Conservation (phyloP, 345 rosid genomes). For the Gossypium raimondii region DNA sequence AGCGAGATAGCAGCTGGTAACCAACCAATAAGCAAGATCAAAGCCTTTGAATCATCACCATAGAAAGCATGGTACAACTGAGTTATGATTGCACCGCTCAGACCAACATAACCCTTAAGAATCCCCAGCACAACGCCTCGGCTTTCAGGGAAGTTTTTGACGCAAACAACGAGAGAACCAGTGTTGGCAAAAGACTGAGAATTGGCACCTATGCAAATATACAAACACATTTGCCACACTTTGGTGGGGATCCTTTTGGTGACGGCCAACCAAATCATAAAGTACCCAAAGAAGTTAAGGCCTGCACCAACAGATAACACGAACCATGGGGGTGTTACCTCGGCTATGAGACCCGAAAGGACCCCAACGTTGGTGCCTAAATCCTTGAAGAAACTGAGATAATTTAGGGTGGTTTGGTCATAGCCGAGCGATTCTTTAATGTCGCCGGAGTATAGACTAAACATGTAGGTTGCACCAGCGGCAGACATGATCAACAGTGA, state of each 20-base stretch:
- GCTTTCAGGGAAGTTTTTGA: slow-evolving; percentile 61
- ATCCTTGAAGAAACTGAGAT: slow-evolving; percentile 64
- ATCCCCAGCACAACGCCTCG: slow-evolving; percentile 57
- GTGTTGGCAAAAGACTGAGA: slow-evolving; percentile 62
- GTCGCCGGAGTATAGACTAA: slow-evolving; percentile 40
- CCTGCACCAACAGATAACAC: slow-evolving; percentile 45
- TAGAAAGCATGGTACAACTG: slow-evolving; percentile 48
- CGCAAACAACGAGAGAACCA: slow-evolving; percentile 51
- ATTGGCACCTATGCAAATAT: slow-evolving; percentile 59
- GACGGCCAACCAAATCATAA: slow-evolving; percentile 67
- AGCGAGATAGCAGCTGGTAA: slow-evolving; percentile 53
- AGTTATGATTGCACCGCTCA: slow-evolving; percentile 57
- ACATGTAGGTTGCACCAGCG: slow-evolving; percentile 65
- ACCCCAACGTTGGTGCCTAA: slow-evolving; percentile 53
- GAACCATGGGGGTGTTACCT: slow-evolving; percentile 69
- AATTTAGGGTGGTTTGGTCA: slow-evolving; percentile 56
- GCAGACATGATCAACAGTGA: slow-evolving; percentile 54
- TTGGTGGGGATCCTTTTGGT: slow-evolving; percentile 29
- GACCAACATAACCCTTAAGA: slow-evolving; percentile 50
- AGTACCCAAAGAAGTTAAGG: slow-evolving; percentile 60
- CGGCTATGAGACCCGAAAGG: slow-evolving; percentile 53
- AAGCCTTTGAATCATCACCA: slow-evolving; percentile 27
- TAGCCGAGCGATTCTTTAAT: slow-evolving; percentile 41
- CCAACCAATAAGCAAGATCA: slow-evolving; percentile 57
- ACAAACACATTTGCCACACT: slow-evolving; percentile 64